These are phyloP conservation scores for Abelmoschus esculentus DNA, from an alignment of 345 rosid species.

Conservation along the genomic window DNA sequence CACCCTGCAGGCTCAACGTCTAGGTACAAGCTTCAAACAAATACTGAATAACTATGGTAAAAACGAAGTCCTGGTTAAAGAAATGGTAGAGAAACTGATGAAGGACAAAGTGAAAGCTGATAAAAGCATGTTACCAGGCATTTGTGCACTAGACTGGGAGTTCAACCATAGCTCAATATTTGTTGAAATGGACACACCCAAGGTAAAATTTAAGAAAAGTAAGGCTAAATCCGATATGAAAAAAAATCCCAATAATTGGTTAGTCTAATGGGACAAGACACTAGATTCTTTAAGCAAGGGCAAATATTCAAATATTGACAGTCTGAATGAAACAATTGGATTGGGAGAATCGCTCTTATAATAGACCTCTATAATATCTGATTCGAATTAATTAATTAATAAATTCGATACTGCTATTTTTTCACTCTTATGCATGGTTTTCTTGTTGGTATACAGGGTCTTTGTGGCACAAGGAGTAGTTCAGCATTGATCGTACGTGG, in stretches of 20 bases:
- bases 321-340: too few species aligned
- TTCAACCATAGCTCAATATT: constrained; percentile 40
- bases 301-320: not conserved
- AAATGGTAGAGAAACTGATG: constrained; percentile 47
- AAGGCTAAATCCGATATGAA: too few species aligned
- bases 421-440: not conserved
- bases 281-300: too few species aligned
- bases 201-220: constrained; percentile 25
- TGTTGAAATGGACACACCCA: constrained; percentile 48
- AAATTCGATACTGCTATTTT: not conserved
- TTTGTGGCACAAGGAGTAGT: constrained; percentile 55
- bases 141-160: constrained; percentile 57
- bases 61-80: constrained; percentile 29
- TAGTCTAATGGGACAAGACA: too few species aligned
- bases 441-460: constrained; percentile 27
- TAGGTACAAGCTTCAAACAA: constrained; percentile 31
- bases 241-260: too few species aligned
- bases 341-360: too few species aligned
- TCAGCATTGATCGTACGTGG: constrained; percentile 33
- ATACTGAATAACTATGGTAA: constrained; percentile 31
- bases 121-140: constrained; percentile 40
- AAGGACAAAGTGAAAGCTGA: constrained; percentile 49
- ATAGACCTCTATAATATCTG: too few species aligned
- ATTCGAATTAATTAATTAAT: too few species aligned
- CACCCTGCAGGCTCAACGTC: constrained; percentile 35